Percentiles rank a stretch among this genome's conserved stretches.
Evolutionary conservation across 2,329 filamentous ascomycete genomes (phyloP).

Genomic region (Aureobasidium vineae): DNA sequence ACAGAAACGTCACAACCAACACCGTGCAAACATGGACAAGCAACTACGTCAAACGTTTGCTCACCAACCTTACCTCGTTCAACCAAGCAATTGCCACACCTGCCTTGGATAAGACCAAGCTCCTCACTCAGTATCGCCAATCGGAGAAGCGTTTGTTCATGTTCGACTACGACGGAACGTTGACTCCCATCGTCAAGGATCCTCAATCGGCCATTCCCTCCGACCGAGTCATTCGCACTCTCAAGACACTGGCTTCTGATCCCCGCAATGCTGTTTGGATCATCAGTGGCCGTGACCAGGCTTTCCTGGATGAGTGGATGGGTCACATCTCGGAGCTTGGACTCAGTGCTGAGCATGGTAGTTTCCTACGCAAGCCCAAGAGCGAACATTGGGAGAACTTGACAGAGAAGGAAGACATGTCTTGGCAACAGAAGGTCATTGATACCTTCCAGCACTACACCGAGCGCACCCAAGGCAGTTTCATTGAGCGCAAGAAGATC

Average conservation of each 20-base stretch:
- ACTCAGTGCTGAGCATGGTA: slow-evolving; percentile 96
- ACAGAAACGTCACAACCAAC: slow-evolving; percentile 79
- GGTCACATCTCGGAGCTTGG: slow-evolving; percentile 87
- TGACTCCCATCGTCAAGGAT: slow-evolving; percentile 92
- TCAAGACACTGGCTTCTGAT: slow-evolving; percentile 77
- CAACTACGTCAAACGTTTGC: slow-evolving; percentile 72
- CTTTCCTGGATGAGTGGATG: slow-evolving; percentile 85
- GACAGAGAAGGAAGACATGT: slow-evolving; percentile 83
- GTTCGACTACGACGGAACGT: slow-evolving; percentile 97
- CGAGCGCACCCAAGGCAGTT: slow-evolving; percentile 83
- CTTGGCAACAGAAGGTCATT: slow-evolving; percentile 84
- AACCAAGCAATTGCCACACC: slow-evolving; percentile 76
- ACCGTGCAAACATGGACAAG: slow-evolving; percentile 85
- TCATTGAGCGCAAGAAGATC: slow-evolving; percentile 91
- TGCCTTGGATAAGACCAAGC: slow-evolving; percentile 68
- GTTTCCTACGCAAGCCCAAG: slow-evolving; percentile 83
- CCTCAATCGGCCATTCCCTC: slow-evolving; percentile 87
- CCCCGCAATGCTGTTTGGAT: slow-evolving; percentile 93
- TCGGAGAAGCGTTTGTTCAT: slow-evolving; percentile 83
- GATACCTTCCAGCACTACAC: slow-evolving; percentile 85
- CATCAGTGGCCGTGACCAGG: slow-evolving; percentile 90
- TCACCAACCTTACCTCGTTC: slow-evolving; percentile 75
- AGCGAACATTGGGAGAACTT: slow-evolving; percentile 82
- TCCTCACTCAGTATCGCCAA: slow-evolving; percentile 71
- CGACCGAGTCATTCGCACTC: slow-evolving; percentile 72